A percentile compares a stretch with the other conserved stretches of the same genome.
phyloP scores from a whole-genome alignment of 2,329 filamentous ascomycete genomes.

The Pyrenophora tritici-repentis region DNA sequence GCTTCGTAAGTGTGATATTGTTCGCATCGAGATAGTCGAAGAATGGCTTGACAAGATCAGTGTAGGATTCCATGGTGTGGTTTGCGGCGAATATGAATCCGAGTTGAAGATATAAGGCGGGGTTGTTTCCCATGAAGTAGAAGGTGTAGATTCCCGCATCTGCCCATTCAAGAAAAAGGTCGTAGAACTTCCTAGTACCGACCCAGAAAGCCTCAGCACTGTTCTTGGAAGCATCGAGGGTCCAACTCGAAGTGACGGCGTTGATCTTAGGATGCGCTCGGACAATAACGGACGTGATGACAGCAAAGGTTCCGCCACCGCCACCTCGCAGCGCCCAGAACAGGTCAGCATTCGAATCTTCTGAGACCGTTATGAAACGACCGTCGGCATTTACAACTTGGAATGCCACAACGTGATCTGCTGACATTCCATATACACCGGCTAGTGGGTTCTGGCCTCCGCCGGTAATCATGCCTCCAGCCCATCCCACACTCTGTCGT shows the following conservation, averaged over 20 bases:
- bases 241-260: conserved; percentile 31
- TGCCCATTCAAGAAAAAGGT: conserved; percentile 17
- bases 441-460: conserved; percentile 60
- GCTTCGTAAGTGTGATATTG: conserved; percentile 26
- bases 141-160: conserved; percentile 24
- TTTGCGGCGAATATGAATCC: conserved; percentile 23
- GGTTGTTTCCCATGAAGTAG: conserved; percentile 21
- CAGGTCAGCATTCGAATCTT: conserved; percentile 18
- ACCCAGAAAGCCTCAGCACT: conserved; percentile 25
- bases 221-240: conserved; percentile 22
- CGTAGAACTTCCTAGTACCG: conserved; percentile 18
- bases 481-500: conserved; percentile 54
- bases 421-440: conserved; percentile 47
- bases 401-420: conserved; percentile 27
- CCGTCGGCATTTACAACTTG: conserved; percentile 29
- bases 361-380: conserved; percentile 8
- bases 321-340: conserved; percentile 35
- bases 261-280: conserved; percentile 27
- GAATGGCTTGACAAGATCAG: conserved; percentile 16
- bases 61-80: conserved; percentile 19
- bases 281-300: conserved; percentile 20
- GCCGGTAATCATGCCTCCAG: conserved; percentile 45
- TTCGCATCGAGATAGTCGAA: conserved; percentile 17
- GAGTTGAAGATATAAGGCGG: conserved; percentile 16
- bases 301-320: conserved; percentile 27